Evolutionary conservation across 768 basidiomycete species (phyloP), one percentile per base, ranked within the genome.

Genomic region (Macrolepiota albuminosa): DNA sequence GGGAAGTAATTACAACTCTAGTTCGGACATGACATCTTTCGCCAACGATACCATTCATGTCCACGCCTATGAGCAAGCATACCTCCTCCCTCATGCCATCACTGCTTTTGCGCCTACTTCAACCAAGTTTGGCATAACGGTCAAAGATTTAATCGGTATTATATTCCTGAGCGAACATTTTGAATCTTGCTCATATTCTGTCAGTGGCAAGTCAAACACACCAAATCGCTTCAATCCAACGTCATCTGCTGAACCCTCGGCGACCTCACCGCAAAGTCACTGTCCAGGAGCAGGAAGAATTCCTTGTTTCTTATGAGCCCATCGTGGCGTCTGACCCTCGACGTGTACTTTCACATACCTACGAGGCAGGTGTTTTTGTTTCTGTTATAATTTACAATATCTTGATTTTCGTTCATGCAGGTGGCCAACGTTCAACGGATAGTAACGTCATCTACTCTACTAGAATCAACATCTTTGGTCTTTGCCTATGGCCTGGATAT

Each of bases 401-500:
- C 9, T 48, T 53, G 31, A 48, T 56, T 6, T 39, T 46, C 29
- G n/a, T 51, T 39, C 11, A 51, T 47, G 26, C 66, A 93, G 90
- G 83, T 94, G 36, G 81, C 84, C 14, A 84, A 86, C 54, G 79
- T 85, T n/a, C 79, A 81, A 43, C 75, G 78, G 18, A 87, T 98
- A 51, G 65, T 89, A 16, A 88, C 95, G 2, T 81, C 92, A 0
- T 91, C 95, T 0, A 86, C 95, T 0, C 79, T 92, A 2, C 83
- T 97, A 29, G 96, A 98, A 72, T 95, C 93, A 5, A 98, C 94
- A 0, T 94, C 94, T 0, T 74, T 98, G 6, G 83, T 98, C 31
- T 86, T 98, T 67, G 84, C 87, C 1, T 86, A 87, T 66, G 95
- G 96, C 5, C 79, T 95, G 8, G 96, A 98, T 73, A 78, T 98